phyloP scores from a whole-genome alignment of 2,329 filamentous ascomycete genomes.

The Zymoseptoria pseudotritici region DNA sequence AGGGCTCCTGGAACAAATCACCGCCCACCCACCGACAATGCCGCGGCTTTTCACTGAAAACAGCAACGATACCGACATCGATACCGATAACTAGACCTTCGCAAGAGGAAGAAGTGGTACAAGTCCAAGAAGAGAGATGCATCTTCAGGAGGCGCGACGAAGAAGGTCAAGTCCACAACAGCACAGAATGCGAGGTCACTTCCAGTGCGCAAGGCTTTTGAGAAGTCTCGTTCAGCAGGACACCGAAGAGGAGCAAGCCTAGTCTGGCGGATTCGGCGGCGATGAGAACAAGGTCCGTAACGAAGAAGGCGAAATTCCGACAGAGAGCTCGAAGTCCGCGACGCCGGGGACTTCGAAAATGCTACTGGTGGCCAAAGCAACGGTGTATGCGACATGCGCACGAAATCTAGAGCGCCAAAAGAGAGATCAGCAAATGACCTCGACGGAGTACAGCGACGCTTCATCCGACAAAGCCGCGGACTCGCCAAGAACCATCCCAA shows the following conservation, averaged over 20 bases:
- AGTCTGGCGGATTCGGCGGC: constrained; percentile 31
- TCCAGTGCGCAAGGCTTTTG: constrained; percentile 26
- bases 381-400: constrained; percentile 22
- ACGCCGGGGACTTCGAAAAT: too few species aligned
- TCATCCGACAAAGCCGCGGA: too few species aligned
- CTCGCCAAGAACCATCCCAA: too few species aligned
- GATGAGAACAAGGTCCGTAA: too few species aligned
- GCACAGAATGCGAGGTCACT: constrained; percentile 20
- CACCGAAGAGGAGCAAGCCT: constrained; percentile 32
- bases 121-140: constrained; percentile 15
- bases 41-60: too few species aligned
- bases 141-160: constrained; percentile 17
- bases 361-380: too few species aligned
- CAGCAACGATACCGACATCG: too few species aligned
- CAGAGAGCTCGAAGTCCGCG: too few species aligned
- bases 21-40: too few species aligned
- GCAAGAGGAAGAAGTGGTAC: constrained; percentile 15
- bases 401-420: constrained; percentile 20
- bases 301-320: too few species aligned
- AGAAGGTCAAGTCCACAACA: constrained; percentile 21
- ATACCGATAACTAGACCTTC: constrained; percentile 9
- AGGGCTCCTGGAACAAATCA: too few species aligned
- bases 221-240: constrained; percentile 31
- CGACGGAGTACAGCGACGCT: constrained; percentile 60
- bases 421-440: constrained; percentile 20